Evolutionary conservation across 2,329 filamentous ascomycete species (phyloP).

Genomic region (Verticillium nonalfalfae): DNA sequence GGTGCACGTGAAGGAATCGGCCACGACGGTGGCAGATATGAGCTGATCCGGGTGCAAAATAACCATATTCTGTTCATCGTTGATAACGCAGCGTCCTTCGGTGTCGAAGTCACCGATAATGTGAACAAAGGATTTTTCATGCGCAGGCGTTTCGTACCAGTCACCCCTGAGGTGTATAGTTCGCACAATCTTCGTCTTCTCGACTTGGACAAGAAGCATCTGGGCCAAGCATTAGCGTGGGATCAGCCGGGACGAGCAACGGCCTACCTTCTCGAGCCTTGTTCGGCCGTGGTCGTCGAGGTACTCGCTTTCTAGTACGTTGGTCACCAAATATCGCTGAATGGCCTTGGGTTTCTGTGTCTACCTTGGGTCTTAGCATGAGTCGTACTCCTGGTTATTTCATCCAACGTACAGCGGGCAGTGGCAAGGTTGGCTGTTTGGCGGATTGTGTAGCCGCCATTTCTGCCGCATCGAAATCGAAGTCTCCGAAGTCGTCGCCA

Average conservation of each 20-base stretch:
- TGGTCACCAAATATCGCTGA: conserved; percentile 78
- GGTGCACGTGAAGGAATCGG: conserved; percentile 91
- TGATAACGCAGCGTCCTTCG: conserved; percentile 69
- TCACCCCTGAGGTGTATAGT: conserved; percentile 74
- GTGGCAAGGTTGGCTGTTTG: conserved; percentile 18
- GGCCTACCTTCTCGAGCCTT: conserved; percentile 63
- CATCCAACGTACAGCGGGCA: conserved; percentile 29
- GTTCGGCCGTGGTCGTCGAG: conserved; percentile 53
- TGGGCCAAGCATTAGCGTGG: conserved; percentile 28
- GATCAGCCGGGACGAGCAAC: neutral
- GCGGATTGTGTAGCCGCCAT: conserved; percentile 64
- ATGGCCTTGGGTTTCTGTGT: conserved; percentile 66
- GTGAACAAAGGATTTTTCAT: conserved; percentile 72
- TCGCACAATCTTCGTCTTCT: conserved; percentile 59
- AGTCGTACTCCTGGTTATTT: conserved; percentile 15
- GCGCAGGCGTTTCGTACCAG: conserved; percentile 78
- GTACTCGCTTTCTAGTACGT: conserved; percentile 65
- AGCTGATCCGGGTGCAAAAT: conserved; percentile 94
- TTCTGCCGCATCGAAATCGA: conserved; percentile 74
- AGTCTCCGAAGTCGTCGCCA: conserved; percentile 66
- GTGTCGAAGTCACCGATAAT: conserved; percentile 72
- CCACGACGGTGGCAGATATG: conserved; percentile 88
- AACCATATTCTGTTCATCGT: conserved; percentile 76
- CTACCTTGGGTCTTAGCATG: conserved; percentile 62
- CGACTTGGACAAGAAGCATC: conserved; percentile 77